Conservation (phyloP, 192 early-diverging fungal species). For the Gamsiella multidivaricata region DNA sequence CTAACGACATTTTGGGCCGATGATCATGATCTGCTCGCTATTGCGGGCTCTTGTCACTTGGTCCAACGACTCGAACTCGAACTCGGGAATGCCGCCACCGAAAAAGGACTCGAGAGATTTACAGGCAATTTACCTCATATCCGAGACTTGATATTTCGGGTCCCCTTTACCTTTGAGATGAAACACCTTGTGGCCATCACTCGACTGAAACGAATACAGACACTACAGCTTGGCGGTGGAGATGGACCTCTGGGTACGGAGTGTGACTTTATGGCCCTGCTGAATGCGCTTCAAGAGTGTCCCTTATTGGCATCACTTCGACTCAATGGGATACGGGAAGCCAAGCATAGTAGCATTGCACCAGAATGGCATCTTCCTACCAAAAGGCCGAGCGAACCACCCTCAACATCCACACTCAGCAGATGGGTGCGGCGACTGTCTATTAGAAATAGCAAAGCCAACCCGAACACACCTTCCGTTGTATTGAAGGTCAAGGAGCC, state of each 20-base stretch:
- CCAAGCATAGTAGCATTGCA: background rate
- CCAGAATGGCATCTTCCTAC: background rate
- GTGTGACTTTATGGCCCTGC: background rate
- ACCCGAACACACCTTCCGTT: background rate
- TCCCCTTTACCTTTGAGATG: background rate
- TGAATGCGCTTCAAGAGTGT: slow-evolving; percentile 9
- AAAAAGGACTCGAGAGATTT: background rate
- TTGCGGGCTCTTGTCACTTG: slow-evolving; percentile 11
- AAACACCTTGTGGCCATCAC: background rate
- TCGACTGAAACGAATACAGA: background rate
- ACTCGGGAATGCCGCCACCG: background rate
- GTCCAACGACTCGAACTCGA: slow-evolving; percentile 7
- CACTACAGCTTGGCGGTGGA: background rate
- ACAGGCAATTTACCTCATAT: slow-evolving; percentile 6
- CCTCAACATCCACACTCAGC: background rate
- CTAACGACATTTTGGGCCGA: background rate
- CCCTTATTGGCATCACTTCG: background rate
- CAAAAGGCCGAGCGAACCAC: background rate
- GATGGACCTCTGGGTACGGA: too few species aligned
- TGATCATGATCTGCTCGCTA: background rate
- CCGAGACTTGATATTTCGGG: background rate
- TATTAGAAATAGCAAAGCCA: background rate
- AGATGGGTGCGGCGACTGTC: background rate
- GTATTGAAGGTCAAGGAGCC: slow-evolving; percentile 4
- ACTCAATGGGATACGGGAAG: background rate